Evolutionary conservation across 257 asterid genomes (phyloP).

Genomic region (Penstemon davidsonii): DNA sequence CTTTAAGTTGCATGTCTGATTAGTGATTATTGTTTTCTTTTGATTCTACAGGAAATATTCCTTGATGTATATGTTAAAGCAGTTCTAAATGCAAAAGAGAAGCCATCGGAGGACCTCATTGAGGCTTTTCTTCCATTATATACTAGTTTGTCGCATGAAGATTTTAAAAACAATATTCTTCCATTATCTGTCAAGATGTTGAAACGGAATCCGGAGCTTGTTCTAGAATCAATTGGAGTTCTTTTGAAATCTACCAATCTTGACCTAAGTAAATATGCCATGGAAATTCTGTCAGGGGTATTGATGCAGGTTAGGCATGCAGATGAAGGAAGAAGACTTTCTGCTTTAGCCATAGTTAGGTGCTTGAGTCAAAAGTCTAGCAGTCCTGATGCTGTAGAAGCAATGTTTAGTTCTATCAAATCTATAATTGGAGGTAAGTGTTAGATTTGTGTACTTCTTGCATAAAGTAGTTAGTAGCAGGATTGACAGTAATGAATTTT

Average conservation of each 20-base stretch:
- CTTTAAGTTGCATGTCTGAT: slow-evolving; percentile 21
- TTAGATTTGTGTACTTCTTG: slow-evolving; percentile 20
- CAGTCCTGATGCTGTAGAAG: slow-evolving; percentile 92
- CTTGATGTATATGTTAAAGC: slow-evolving; percentile 78
- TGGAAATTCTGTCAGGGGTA: slow-evolving; percentile 73
- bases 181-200: slow-evolving; percentile 90
- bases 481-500: slow-evolving; percentile 18
- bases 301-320: slow-evolving; percentile 84
- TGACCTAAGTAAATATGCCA: slow-evolving; percentile 89
- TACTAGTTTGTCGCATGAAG: slow-evolving; percentile 76
- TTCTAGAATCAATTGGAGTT: slow-evolving; percentile 81
- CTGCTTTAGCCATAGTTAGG: slow-evolving; percentile 71
- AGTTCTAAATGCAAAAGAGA: slow-evolving; percentile 85
- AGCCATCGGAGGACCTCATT: slow-evolving; percentile 69
- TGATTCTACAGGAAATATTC: slow-evolving; percentile 59
- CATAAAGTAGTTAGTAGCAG: neutral
- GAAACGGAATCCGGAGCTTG: slow-evolving; percentile 97
- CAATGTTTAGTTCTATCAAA: slow-evolving; percentile 73
- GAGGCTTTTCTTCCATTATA: slow-evolving; percentile 82
- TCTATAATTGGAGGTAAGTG: slow-evolving; percentile 80
- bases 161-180: slow-evolving; percentile 62
- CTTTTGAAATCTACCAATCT: slow-evolving; percentile 65
- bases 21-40: slow-evolving; percentile 29
- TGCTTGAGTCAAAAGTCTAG: slow-evolving; percentile 90
- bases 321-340: slow-evolving; percentile 83